Conservation (phyloP, 1,284 basidiomycete genomes). For the Pseudozyma hubeiensis region DNA sequence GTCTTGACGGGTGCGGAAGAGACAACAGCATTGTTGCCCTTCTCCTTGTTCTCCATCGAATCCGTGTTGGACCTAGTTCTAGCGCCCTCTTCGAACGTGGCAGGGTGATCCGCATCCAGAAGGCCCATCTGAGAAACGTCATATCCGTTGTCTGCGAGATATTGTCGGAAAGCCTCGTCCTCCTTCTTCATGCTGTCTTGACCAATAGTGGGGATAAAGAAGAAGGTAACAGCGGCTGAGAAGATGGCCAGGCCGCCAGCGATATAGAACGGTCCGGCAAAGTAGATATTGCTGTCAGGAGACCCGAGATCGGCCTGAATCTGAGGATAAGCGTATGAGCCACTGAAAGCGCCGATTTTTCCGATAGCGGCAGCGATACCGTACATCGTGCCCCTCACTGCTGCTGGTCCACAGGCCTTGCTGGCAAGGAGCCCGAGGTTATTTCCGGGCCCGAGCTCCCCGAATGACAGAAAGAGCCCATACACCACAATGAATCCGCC, state of each 20-base stretch:
- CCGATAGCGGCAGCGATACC: slow-evolving; percentile 79
- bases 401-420: slow-evolving; percentile 56
- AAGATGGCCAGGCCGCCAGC: slow-evolving; percentile 78
- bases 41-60: slow-evolving; percentile 27
- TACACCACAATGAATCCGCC: slow-evolving; percentile 78
- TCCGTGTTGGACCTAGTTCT: slow-evolving; percentile 22
- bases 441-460: slow-evolving; percentile 75
- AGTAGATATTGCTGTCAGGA: slow-evolving; percentile 36
- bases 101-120: slow-evolving; percentile 21
- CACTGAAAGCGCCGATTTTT: slow-evolving; percentile 72
- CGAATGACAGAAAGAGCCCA: slow-evolving; percentile 88
- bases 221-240: slow-evolving; percentile 79
- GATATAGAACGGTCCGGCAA: slow-evolving; percentile 68
- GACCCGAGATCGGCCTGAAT: slow-evolving; percentile 50
- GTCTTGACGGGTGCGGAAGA: slow-evolving; percentile 15
- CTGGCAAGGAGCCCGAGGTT: slow-evolving; percentile 61
- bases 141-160: slow-evolving; percentile 57
- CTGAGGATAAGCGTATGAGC: slow-evolving; percentile 56
- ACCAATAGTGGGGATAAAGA: slow-evolving; percentile 80
- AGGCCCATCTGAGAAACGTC: slow-evolving; percentile 60
- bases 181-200: slow-evolving; percentile 84
- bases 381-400: slow-evolving; percentile 61
- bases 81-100: slow-evolving; percentile 30
- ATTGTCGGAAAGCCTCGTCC: slow-evolving; percentile 74
- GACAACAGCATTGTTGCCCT: slow-evolving; percentile 7